Evolutionary conservation across 768 basidiomycete species (phyloP), one percentile per base, ranked within the genome.

Genomic region (Pulveroboletus sp.): DNA sequence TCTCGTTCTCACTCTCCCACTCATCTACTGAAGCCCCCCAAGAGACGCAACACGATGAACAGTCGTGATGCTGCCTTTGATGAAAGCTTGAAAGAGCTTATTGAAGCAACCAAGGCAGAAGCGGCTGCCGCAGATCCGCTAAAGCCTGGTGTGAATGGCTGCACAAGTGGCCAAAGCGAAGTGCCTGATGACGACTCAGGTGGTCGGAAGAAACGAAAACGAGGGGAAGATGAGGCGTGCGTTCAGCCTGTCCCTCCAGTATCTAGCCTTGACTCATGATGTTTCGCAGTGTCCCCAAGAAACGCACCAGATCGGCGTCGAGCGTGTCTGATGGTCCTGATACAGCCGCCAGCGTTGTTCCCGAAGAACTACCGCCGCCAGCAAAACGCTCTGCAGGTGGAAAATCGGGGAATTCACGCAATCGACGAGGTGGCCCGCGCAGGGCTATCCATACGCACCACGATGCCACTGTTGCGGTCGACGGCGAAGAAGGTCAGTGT

Each of bases 1-100:
- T 88, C 85, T 49, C 86, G 85, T 45, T 89, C 86, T 18, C 86
- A 82, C 67, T 89, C 85, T 24, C 89, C 86, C 3, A 73, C 73
- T 8, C 68, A 65, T 57, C 61, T 77, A 32, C 83, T 82, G 54
- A 81, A 82, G 59, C 76, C 80, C n/a, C 78, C 87, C 36, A 95
- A 93, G 71, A 82, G 91, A 46, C 78, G 96, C 52, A 93, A 91
- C 60, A 99, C 96, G 44, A 95, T 99, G 93, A 98, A 98, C 67
- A 94, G 91, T 61, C 76, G 95, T 50, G 95, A 96, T 67, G 91
- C 94, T 14, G 86, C 85, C 11, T 94, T 93, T 64, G 94, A 95
- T 64, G 89, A 93, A 63, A 91, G 85, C 63, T 66, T 89, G 49
- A 85, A 86, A 65, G 85, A 86, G 60, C 72, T 87, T 46, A 82